Evolutionary conservation across 495 filamentous ascomycete species (phyloP).

Genomic region (Oidiodendron maius): DNA sequence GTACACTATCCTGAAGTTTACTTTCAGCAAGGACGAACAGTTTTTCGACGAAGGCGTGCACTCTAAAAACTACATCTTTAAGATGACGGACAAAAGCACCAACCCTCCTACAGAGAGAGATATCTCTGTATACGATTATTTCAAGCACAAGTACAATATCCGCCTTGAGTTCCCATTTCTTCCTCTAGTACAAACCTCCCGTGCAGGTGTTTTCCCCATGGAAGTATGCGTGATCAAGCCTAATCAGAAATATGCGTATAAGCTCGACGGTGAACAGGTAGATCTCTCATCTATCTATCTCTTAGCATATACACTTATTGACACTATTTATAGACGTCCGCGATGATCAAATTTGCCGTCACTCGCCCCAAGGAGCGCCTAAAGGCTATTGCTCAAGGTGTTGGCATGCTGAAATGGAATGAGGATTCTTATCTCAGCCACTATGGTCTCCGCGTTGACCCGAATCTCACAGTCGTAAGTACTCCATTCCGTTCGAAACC

Average conservation of each 20-base stretch:
- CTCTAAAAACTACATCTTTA: conserved; percentile 53
- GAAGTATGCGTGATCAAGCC: conserved; percentile 52
- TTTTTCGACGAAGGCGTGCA: conserved; percentile 32
- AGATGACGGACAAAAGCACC: conserved; percentile 45
- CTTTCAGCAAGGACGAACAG: conserved; percentile 20
- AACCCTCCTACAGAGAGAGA: conserved; percentile 14
- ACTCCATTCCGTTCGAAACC: neutral
- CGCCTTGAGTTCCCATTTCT: conserved; percentile 40
- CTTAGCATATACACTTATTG: neutral
- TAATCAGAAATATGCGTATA: conserved; percentile 74
- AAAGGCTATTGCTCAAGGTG: conserved; percentile 54
- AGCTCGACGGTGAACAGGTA: conserved; percentile 58
- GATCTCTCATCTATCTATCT: neutral
- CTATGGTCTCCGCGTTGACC: conserved; percentile 64
- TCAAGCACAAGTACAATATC: conserved; percentile 55
- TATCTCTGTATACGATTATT: conserved; percentile 63
- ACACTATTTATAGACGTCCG: conserved; percentile 43
- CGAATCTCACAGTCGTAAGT: conserved; percentile 47
- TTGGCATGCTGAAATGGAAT: conserved; percentile 59
- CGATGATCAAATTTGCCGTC: conserved; percentile 86
- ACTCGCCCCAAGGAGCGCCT: conserved; percentile 58
- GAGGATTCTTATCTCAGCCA: conserved; percentile 58
- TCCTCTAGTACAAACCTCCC: conserved; percentile 67
- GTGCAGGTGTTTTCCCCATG: conserved; percentile 65
- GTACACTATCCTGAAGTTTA: conserved; percentile 60